A percentile compares a stretch with the other conserved stretches of the same genome.
Evolutionary conservation across 352 stramenopile species (phyloP).

Genomic region (Elongisporangium anandrum): DNA sequence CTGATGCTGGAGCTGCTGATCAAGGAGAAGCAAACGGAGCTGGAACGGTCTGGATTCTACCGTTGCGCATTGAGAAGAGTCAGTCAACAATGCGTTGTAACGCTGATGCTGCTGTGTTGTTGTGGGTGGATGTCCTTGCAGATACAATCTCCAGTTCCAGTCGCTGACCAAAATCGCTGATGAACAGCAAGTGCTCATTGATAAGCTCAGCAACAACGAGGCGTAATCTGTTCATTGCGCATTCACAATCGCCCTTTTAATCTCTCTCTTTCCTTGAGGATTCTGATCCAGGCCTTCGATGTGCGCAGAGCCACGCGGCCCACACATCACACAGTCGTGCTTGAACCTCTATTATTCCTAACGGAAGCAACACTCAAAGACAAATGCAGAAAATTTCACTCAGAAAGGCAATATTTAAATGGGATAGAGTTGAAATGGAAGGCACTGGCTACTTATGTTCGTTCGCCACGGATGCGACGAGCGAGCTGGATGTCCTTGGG

Average conservation of each 20-base stretch:
- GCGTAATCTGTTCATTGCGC: slow-evolving; percentile 22
- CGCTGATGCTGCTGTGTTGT: neutral
- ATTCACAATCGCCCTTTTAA: neutral
- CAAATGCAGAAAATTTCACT: too few relatives aligned
- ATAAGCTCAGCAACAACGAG: slow-evolving; percentile 88
- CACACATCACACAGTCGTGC: too few relatives aligned
- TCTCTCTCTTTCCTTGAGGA: too few relatives aligned
- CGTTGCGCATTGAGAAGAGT: too few relatives aligned
- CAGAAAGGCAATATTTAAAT: too few relatives aligned
- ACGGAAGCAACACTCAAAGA: too few relatives aligned
- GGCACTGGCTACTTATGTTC: slow-evolving; percentile 38
- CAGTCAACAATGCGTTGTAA: neutral
- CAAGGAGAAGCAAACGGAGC: slow-evolving; percentile 79
- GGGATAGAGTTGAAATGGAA: too few relatives aligned
- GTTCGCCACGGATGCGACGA: slow-evolving; percentile 90
- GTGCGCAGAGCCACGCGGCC: too few relatives aligned
- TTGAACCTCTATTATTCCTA: too few relatives aligned
- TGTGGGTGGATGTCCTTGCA: too few relatives aligned
- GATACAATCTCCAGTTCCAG: slow-evolving; percentile 75
- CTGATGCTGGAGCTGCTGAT: slow-evolving; percentile 74
- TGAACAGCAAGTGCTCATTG: slow-evolving; percentile 76
- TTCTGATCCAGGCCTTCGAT: too few relatives aligned
- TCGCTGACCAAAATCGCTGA: slow-evolving; percentile 76
- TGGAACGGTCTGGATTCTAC: slow-evolving; percentile 44
- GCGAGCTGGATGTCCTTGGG: slow-evolving; percentile 96